Base-by-base conservation (phyloP, 352 stramenopile genomes). In the Phytophthora niederhauseri region DNA sequence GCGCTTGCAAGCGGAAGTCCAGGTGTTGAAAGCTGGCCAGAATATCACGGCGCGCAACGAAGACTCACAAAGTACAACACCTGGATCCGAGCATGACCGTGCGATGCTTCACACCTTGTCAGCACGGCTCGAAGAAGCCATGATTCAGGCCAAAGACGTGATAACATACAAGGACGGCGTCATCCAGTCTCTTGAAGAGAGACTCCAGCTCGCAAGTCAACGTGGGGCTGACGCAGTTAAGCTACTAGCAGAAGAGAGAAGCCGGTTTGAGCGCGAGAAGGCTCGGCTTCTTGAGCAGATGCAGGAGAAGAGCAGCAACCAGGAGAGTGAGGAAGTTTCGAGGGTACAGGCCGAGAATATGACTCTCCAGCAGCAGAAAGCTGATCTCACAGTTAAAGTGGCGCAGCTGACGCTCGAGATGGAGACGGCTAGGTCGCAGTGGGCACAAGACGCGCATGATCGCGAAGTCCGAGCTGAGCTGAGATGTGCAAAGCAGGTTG, bases 61-160 rank as follows among this genome's bases (percentile, higher is more conserved):
- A 31, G 31, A 50, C 17, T 8, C 9, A 28, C 50, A 66, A 36
- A 46, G 7, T 36, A 19, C 17, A n/a, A 19, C n/a, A 17, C 11
- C 36, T 66, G 31, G 19, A 50, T 63, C 57, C 2, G 53, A 60
- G 2, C 68, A 52, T 17, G 84, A 92, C 12, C 80, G 72, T 11
- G 5, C 56, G 15, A 68, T 91, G 46, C 64, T 93, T n/a, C 82
- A 87, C 31, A 73, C 81, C 6, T 85, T 93, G 43, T 85, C 82
- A 1, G 45, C 64, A 34, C 66, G 82, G 17, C 63, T 93, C 19
- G 82, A 91, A 58, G 64, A 76, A 24, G 81, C 85, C 1, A 93
- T 93, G 81, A 28, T 82, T 20, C 77, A 93, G 62, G 82, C 85
- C 7, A 90, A 93, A 57, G 73, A 76, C 31, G 85, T 93, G 22